Evolutionary conservation across 495 filamentous ascomycete species (phyloP).

Genomic region (Terfezia boudieri): DNA sequence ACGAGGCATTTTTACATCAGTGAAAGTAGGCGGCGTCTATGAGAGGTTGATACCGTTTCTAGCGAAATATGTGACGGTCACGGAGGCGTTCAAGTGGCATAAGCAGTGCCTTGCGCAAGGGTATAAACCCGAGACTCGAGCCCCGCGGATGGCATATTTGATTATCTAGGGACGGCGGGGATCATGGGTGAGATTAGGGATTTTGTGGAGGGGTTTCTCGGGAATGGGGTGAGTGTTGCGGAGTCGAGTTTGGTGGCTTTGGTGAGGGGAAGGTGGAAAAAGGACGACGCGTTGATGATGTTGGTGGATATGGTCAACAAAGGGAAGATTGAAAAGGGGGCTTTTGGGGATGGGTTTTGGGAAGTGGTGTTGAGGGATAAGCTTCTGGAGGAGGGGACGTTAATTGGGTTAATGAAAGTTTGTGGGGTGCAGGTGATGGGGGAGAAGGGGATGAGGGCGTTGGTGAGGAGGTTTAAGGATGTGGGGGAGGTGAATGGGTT

Average conservation of each 20-base stretch:
- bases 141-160: conserved; percentile 6
- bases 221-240: conserved; percentile 2
- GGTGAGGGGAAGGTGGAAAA: conserved; percentile 5
- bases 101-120: conserved; percentile 7
- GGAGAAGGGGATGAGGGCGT: conserved; percentile 6
- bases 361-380: conserved; percentile 3
- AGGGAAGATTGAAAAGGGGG: conserved; percentile 1
- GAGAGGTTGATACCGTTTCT: conserved; percentile 5
- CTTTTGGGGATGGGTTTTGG: conserved; percentile 15
- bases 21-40: conserved; percentile 7
- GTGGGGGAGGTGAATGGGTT: conserved; percentile 6
- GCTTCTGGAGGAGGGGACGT: conserved; percentile 1
- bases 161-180: conserved; percentile 7
- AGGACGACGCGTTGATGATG: conserved; percentile 13
- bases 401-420: conserved; percentile 9
- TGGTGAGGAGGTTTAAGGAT: conserved; percentile 6
- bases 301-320: conserved; percentile 6
- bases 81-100: conserved; percentile 14
- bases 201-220: conserved; percentile 5
- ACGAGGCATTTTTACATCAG: conserved; percentile 7
- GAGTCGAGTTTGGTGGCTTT: conserved; percentile 7
- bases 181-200: conserved; percentile 5
- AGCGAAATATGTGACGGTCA: conserved; percentile 3
- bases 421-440: conserved; percentile 8
- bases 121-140: conserved; percentile 7